A percentile compares a stretch with the other conserved stretches of the same genome.
phyloP scores from a whole-genome alignment of 2,329 filamentous ascomycete species.

The Paraconiothyrium sp. region DNA sequence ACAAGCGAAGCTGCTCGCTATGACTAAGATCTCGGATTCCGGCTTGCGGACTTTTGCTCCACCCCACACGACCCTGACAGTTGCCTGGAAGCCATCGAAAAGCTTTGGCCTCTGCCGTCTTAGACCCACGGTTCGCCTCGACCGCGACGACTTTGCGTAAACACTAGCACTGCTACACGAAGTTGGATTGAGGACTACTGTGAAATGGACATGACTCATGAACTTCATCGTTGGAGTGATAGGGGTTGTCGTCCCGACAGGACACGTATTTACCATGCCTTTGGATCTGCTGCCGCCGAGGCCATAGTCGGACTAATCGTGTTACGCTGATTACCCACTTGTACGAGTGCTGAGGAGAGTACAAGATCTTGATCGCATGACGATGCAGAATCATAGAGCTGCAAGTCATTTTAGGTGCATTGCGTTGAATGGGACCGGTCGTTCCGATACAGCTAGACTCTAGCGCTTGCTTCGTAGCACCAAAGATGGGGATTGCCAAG shows the following conservation, averaged over 20 bases:
- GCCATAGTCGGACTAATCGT: not conserved
- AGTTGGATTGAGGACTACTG: not conserved
- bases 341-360: not conserved
- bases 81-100: slow-evolving; percentile 6
- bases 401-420: slow-evolving; percentile 20
- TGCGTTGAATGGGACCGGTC: slow-evolving; percentile 11
- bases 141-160: not conserved
- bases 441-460: slow-evolving; percentile 6
- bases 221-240: not conserved
- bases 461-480: slow-evolving; percentile 2
- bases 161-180: not conserved
- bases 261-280: not conserved
- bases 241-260: not conserved
- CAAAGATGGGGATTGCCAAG: slow-evolving; percentile 7
- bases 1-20: not conserved
- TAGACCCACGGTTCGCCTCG: slow-evolving; percentile 13
- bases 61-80: slow-evolving; percentile 14
- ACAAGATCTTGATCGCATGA: not conserved
- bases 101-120: slow-evolving; percentile 13
- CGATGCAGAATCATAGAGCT: slow-evolving; percentile 15
- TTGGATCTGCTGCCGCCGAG: not conserved
- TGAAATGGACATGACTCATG: slow-evolving; percentile 6
- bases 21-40: slow-evolving; percentile 11
- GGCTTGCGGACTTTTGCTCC: not conserved
- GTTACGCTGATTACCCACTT: not conserved